Percentiles rank a stretch among this genome's conserved stretches.
phyloP scores from a whole-genome alignment of 495 filamentous ascomycete species.

The Aspergillus diversus region DNA sequence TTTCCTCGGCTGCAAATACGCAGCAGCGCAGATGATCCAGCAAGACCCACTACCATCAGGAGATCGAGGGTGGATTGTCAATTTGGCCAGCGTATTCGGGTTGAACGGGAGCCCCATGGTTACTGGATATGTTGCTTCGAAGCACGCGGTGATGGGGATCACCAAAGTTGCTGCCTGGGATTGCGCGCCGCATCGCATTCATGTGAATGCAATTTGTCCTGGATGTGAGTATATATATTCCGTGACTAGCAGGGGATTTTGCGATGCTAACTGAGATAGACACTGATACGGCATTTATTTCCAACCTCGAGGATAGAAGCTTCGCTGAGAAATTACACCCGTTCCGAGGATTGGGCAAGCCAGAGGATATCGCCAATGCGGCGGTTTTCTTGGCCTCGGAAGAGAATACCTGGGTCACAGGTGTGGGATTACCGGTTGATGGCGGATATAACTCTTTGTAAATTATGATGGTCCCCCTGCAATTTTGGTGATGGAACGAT shows the following conservation, averaged over 20 bases:
- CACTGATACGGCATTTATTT: slow-evolving; percentile 38
- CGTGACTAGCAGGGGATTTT: not conserved
- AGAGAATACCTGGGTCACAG: slow-evolving; percentile 52
- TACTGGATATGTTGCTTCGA: slow-evolving; percentile 55
- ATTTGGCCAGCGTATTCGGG: slow-evolving; percentile 53
- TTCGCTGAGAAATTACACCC: slow-evolving; percentile 39
- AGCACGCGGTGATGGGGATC: slow-evolving; percentile 53
- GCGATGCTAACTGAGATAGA: slow-evolving; percentile 22
- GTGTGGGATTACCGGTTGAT: slow-evolving; percentile 51
- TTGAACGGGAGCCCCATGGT: slow-evolving; percentile 31
- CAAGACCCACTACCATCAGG: slow-evolving; percentile 48
- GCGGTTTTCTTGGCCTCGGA: slow-evolving; percentile 57
- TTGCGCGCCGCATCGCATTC: slow-evolving; percentile 54
- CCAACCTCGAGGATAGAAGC: slow-evolving; percentile 26
- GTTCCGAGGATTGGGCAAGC: slow-evolving; percentile 43
- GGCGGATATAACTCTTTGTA: slow-evolving; percentile 51
- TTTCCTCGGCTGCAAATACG: slow-evolving; percentile 57
- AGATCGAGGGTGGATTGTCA: slow-evolving; percentile 61
- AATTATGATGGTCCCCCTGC: not conserved
- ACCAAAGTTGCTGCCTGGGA: slow-evolving; percentile 56
- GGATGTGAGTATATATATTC: slow-evolving; percentile 47
- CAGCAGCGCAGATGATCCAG: slow-evolving; percentile 52
- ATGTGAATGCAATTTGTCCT: slow-evolving; percentile 59
- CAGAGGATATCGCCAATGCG: slow-evolving; percentile 51
- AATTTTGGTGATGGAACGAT: no score